phyloP scores from a whole-genome alignment of 371 early-diverging fungal genomes.

The Rhizomucor miehei region DNA sequence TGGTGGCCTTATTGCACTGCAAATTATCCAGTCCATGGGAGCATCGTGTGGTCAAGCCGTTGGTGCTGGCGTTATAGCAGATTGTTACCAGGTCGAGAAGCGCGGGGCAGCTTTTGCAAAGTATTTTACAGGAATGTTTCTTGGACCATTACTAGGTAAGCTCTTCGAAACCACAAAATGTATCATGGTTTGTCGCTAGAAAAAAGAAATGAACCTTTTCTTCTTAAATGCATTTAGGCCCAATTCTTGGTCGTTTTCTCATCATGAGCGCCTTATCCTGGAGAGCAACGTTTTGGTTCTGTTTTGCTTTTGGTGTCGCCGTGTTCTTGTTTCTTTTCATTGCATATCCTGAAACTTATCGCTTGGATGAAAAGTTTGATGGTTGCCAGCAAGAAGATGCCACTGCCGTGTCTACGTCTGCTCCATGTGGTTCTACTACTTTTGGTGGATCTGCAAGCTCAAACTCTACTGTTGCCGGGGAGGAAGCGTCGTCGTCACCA shows the following conservation, averaged over 20 bases:
- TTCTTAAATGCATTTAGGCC: too few relatives aligned
- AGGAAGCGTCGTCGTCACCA: background rate
- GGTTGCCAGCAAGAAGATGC: too few relatives aligned
- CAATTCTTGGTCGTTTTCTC: conserved; percentile 33
- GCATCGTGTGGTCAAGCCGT: conserved; percentile 56
- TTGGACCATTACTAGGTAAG: conserved; percentile 47
- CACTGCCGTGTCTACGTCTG: too few relatives aligned
- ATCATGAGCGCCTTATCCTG: conserved; percentile 37
- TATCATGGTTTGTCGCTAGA: too few relatives aligned
- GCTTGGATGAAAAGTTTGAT: conserved; percentile 16
- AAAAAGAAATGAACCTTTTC: too few relatives aligned
- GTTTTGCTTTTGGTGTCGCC: conserved; percentile 49
- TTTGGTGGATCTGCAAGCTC: too few relatives aligned
- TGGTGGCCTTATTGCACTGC: conserved; percentile 57
- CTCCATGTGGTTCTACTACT: too few relatives aligned
- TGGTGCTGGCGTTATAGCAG: conserved; percentile 12
- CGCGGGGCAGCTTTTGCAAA: conserved; percentile 38
- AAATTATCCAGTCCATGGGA: conserved; percentile 69
- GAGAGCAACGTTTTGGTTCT: conserved; percentile 65
- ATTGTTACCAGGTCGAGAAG: conserved; percentile 24
- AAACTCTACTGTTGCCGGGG: too few relatives aligned
- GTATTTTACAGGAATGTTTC: conserved; percentile 50
- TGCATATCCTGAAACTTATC: conserved; percentile 65
- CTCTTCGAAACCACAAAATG: conserved; percentile 33
- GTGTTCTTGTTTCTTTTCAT: conserved; percentile 45